phyloP scores from a whole-genome alignment of 2,329 filamentous ascomycete species.

The Ascochyta koolunga region DNA sequence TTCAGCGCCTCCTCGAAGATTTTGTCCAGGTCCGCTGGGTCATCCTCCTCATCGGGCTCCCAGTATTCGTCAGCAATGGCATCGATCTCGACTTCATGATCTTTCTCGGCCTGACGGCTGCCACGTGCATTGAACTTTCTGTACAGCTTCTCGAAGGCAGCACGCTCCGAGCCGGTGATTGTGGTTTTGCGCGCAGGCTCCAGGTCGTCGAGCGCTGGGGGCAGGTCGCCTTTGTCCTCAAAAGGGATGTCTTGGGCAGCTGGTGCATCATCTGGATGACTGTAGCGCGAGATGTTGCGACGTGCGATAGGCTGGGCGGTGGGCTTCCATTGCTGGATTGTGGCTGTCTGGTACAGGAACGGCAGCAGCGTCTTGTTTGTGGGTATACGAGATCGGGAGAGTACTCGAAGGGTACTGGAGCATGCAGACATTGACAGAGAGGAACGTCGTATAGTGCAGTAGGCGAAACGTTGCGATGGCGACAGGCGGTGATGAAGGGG shows the following conservation, averaged over 20 bases:
- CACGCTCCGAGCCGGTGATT: conserved; percentile 45
- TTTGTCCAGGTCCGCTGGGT: conserved; percentile 28
- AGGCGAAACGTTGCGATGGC: not conserved
- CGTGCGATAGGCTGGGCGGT: conserved; percentile 25
- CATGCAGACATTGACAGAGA: conserved; percentile 39
- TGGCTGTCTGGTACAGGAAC: conserved; percentile 76
- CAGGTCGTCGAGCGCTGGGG: conserved; percentile 25
- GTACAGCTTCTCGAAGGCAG: conserved; percentile 45
- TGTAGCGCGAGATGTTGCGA: conserved; percentile 30
- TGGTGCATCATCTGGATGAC: conserved; percentile 55
- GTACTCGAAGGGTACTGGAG: conserved; percentile 38
- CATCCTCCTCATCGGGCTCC: conserved; percentile 36
- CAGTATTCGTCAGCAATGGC: conserved; percentile 42
- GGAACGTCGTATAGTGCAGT: not conserved
- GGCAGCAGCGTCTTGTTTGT: conserved; percentile 58
- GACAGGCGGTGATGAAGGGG: not conserved
- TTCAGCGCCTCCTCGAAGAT: conserved; percentile 41
- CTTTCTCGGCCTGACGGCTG: conserved; percentile 20
- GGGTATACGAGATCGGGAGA: conserved; percentile 40
- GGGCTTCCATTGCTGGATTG: conserved; percentile 55
- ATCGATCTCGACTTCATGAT: conserved; percentile 28
- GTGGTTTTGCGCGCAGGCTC: conserved; percentile 36
- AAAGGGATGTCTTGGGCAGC: conserved; percentile 53
- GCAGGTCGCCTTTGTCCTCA: conserved; percentile 49
- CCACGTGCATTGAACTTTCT: conserved; percentile 33